Evolutionary conservation across 2,329 filamentous ascomycete genomes (phyloP).

Genomic region (Laburnicola sp.): DNA sequence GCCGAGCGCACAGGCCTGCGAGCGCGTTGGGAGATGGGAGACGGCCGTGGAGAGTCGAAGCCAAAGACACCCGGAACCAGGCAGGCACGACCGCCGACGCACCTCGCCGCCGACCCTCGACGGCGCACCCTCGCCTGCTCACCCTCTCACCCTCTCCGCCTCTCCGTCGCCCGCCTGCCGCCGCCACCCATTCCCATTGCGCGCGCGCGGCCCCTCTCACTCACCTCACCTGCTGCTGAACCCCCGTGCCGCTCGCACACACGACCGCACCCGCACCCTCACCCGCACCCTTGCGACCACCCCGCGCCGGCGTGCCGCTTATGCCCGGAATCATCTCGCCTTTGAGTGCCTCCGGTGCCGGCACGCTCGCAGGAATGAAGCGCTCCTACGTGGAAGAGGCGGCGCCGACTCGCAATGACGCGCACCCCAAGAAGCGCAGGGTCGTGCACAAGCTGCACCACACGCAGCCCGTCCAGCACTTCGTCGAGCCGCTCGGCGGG

Average conservation of each 20-base stretch:
- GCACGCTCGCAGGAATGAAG: slow-evolving; percentile 42
- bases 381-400: slow-evolving; percentile 29
- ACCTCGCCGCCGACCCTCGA: not conserved
- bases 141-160: too few relatives aligned
- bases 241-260: slow-evolving; percentile 11
- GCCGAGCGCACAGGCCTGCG: slow-evolving; percentile 6
- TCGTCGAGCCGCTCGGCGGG: slow-evolving; percentile 41
- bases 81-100: slow-evolving; percentile 2
- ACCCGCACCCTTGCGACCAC: slow-evolving; percentile 9
- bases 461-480: slow-evolving; percentile 38
- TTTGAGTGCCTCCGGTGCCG: slow-evolving; percentile 35
- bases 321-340: slow-evolving; percentile 40
- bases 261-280: slow-evolving; percentile 6
- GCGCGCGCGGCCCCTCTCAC: too few relatives aligned
- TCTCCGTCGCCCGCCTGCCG: too few relatives aligned
- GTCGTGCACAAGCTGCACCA: slow-evolving; percentile 40
- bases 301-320: slow-evolving; percentile 21
- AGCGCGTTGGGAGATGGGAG: slow-evolving; percentile 23
- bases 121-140: not conserved
- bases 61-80: slow-evolving; percentile 9
- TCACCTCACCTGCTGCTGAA: slow-evolving; percentile 13
- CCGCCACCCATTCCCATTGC: too few relatives aligned
- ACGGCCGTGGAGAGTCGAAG: slow-evolving; percentile 9
- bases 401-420: slow-evolving; percentile 24
- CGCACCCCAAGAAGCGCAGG: slow-evolving; percentile 40